Evolutionary conservation across 768 basidiomycete genomes (phyloP), one percentile per base, ranked within the genome.

Genomic region (Mycena epipterygia): DNA sequence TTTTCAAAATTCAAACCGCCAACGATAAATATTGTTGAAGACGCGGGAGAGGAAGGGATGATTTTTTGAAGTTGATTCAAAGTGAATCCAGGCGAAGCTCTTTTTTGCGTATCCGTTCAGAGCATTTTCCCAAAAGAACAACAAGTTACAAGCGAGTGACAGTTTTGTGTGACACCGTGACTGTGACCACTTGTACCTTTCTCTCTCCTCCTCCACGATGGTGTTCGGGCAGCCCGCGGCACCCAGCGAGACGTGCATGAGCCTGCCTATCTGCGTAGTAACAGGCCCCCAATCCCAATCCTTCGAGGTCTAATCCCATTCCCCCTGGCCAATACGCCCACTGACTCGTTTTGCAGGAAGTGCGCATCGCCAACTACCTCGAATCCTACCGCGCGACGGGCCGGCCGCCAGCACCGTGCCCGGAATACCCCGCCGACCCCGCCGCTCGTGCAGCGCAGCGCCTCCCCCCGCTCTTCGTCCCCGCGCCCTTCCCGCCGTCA

Each of bases 381-480:
- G 67, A 67, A 0, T 79, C 84, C 1, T 85, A 82, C 65, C 68
- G 67, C 23, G 52, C 79, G 0, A 81, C 82, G 0, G 78, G 81
- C 29, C 67, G 70, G 35, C 79, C 81, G 0, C 85, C 85, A 2
- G 53, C 48, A 23, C 84, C 85, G 8, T 79, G 76, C 29, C 83
- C 85, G 0, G 77, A 73, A n/a, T 71, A 76, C 2, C 85, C 85
- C 1, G 72, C 80, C 23, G 79, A 79, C 5, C 67, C 77, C 16
- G 71, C 59, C 27, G 79, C 79, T 3, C 84, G 85, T 16, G 63
- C 77, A 0, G 80, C 83, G 0, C 76, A 84, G 32, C 78, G 81
- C 32, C 80, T 86, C 2, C 77, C 84, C 0, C 84, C 82, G 1
- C 78, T 84, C 37, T 86, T 85, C 58, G 78, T 80, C 3, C 83